A percentile compares a stretch with the other conserved stretches of the same genome.
Evolutionary conservation across 108 stramenopile species (phyloP).

Genomic region (Cylindrotheca closterium): DNA sequence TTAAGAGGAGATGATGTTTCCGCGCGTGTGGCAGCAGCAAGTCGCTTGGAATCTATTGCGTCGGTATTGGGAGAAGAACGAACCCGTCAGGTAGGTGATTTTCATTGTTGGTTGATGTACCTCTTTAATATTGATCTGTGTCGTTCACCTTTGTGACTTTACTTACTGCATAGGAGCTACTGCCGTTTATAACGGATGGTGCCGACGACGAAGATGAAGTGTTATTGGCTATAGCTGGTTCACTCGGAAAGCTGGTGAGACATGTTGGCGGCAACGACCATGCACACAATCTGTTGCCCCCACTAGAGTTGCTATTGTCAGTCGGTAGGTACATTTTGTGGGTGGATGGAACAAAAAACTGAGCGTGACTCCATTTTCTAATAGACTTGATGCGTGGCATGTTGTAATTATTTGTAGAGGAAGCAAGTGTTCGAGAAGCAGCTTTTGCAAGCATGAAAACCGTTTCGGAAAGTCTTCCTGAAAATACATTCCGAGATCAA

Average conservation of each 20-base stretch:
- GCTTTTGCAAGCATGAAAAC: conserved; percentile 54
- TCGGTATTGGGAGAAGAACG: conserved; percentile 67
- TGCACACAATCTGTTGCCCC: conserved; percentile 67
- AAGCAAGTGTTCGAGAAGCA: conserved; percentile 72
- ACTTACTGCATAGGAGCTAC: conserved; percentile 46
- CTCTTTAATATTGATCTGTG: neutral
- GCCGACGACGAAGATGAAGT: conserved; percentile 90
- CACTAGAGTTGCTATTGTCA: conserved; percentile 88
- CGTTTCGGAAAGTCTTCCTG: conserved; percentile 50
- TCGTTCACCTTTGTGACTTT: neutral
- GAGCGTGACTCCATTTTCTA: neutral
- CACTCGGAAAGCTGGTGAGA: conserved; percentile 60
- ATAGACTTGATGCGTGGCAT: neutral
- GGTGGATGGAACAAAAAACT: neutral
- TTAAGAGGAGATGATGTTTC: conserved; percentile 74
- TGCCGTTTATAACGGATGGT: conserved; percentile 83
- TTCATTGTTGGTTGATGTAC: neutral
- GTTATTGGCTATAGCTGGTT: conserved; percentile 62
- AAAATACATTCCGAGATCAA: conserved; percentile 49
- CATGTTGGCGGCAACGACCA: conserved; percentile 66
- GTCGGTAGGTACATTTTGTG: conserved; percentile 41
- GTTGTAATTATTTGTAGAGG: conserved; percentile 34
- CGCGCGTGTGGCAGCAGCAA: conserved; percentile 64
- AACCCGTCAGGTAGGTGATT: conserved; percentile 60
- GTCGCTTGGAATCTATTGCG: conserved; percentile 61